Base-by-base conservation (phyloP, 2,329 filamentous ascomycete genomes). In the Epichloe brachyelytri region DNA sequence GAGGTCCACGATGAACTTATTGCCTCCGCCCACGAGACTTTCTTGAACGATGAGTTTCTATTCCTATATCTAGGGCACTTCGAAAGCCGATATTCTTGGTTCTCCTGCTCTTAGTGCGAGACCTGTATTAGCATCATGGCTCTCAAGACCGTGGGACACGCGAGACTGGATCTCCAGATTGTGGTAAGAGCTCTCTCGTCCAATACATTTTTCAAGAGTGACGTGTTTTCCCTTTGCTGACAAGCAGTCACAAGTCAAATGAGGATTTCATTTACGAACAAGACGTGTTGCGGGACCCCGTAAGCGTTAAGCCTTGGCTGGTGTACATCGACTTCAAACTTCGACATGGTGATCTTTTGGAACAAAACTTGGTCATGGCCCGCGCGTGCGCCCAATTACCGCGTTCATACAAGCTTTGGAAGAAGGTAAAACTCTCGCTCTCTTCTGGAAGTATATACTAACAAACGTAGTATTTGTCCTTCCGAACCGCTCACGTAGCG, bases 361-460 rank as follows among this genome's bases (percentile, higher is more conserved):
- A 97, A 71, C 91, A 95, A 70, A 86, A 89, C 8, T 82, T 80
- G 58, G 78, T 89, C 38, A 85, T 97, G 72, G 93, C 97, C 70
- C 82, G 93, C 63, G 91, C 93, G 52, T 96, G 91, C 68, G 76
- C 80, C 56, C 86, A 94, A 61, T 78, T 98, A 44, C 93, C 93
- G 47, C 81, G 93, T 59, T 97, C 91, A 30, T 98, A 95, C 74
- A 98, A 98, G 72, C 76, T 98, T 46, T 98, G 93, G 93, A 97
- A 95, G 71, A 82, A 95, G 80, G 84, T 88, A 70, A 53, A 69
- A 60, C 43, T 6, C 10, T 11, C 11, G 14, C 7, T 36, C 33
- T 17, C 15, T 30, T n/a, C 33, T 39, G 20, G 40, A 43, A 57
- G 53, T 30, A 11, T 38, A 11, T 40, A 41, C 56, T 59, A 46